These are phyloP conservation scores for Paramecium caudatum DNA, from an alignment of 73 alveolate genomes.

Conservation along the genomic window DNA sequence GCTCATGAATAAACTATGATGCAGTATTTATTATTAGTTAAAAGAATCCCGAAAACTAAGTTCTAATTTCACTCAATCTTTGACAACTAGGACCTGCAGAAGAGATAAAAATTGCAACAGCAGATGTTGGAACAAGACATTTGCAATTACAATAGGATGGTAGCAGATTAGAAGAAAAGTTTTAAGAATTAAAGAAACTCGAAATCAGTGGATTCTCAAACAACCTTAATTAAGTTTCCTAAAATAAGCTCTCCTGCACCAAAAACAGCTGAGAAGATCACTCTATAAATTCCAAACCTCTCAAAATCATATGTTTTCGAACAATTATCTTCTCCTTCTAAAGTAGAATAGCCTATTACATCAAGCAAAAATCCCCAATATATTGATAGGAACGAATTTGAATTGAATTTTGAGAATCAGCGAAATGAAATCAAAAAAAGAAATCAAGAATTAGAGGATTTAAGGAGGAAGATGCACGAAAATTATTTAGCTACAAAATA, in stretches of 20 bases:
- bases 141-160: slow-evolving; percentile 25
- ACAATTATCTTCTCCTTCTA: background rate
- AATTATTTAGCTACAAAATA: slow-evolving; percentile 13
- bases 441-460: background rate
- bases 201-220: background rate
- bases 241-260: slow-evolving; percentile 19
- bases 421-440: background rate
- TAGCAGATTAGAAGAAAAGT: background rate
- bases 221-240: background rate
- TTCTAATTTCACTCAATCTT: slow-evolving; percentile 29
- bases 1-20: too few species aligned
- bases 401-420: background rate
- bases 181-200: background rate
- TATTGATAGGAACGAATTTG: slow-evolving; percentile 2
- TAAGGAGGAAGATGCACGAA: slow-evolving; percentile 38
- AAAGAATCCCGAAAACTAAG: background rate
- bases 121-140: background rate
- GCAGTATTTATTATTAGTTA: too few species aligned
- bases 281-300: background rate
- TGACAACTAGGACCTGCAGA: background rate
- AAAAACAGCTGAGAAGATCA: background rate
- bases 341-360: background rate
- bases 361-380: background rate
- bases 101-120: background rate
- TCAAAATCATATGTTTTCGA: slow-evolving; percentile 9